phyloP scores from a whole-genome alignment of 192 early-diverging fungal genomes.

The Coemansia sp. region DNA sequence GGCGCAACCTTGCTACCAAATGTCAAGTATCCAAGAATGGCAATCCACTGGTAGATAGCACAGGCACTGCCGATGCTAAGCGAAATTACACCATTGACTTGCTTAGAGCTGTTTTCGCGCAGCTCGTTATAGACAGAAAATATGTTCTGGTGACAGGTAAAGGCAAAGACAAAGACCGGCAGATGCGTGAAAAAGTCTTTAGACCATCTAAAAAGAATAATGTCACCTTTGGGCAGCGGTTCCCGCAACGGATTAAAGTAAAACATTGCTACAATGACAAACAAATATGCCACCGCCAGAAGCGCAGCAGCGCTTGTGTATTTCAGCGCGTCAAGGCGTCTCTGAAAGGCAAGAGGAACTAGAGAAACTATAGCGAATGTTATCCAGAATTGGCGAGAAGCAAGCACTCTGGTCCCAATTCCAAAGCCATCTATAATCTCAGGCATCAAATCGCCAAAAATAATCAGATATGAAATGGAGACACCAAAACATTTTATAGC shows the following conservation, averaged over 20 bases:
- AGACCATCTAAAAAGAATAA: slow-evolving; percentile 62
- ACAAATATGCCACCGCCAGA: slow-evolving; percentile 79
- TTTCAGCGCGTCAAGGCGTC: slow-evolving; percentile 82
- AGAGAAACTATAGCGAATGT: slow-evolving; percentile 71
- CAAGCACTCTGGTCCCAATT: slow-evolving; percentile 38
- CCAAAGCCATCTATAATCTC: slow-evolving; percentile 57
- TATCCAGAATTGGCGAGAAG: slow-evolving; percentile 82
- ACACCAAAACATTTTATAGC: slow-evolving; percentile 99
- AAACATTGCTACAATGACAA: slow-evolving; percentile 80
- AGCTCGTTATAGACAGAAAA: slow-evolving; percentile 97
- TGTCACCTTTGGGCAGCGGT: slow-evolving; percentile 60
- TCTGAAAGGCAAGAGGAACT: slow-evolving; percentile 76
- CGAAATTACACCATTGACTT: slow-evolving; percentile 68
- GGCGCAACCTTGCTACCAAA: slow-evolving; percentile 81
- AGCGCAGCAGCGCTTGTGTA: slow-evolving; percentile 90
- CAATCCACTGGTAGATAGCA: slow-evolving; percentile 81
- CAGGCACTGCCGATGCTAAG: slow-evolving; percentile 77
- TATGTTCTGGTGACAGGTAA: slow-evolving; percentile 99
- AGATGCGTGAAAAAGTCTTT: slow-evolving; percentile 70
- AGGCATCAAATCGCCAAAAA: slow-evolving; percentile 92
- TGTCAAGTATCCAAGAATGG: slow-evolving; percentile 86
- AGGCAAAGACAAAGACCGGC: slow-evolving; percentile 98
- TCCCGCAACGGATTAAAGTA: slow-evolving; percentile 63
- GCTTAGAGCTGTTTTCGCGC: slow-evolving; percentile 72
- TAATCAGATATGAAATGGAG: slow-evolving; percentile 90